Base-by-base conservation (phyloP, 2,329 filamentous ascomycete genomes). In the Periglandula ipomoeae region DNA sequence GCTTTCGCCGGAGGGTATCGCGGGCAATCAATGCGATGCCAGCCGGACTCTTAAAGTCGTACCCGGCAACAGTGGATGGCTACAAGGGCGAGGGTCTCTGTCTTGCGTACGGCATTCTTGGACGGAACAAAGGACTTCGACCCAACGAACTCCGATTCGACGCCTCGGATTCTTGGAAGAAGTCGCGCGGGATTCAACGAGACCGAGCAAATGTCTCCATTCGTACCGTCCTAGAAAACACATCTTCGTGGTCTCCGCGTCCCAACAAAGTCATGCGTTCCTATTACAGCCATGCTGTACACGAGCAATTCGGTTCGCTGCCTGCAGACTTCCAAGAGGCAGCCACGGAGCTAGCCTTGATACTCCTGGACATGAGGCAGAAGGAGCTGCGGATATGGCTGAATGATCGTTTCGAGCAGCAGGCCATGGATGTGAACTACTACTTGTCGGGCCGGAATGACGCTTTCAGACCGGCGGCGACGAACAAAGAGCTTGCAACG, bases 61-160 rank as follows among this genome's bases (percentile, higher is more conserved):
- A 41, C 23, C 39, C 39, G 26, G 26, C 39, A 7, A 41, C 39
- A 26, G 26, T 23, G 19, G 39, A 41, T n/a, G 39, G 39, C 39
- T 41, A 41, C n/a, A 41, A 41, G 9, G 39, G 39, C 24, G 39
- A 41, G 39, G 39, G 39, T 9, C 39, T 41, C 39, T 41, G 39
- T 10, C 39, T 41, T 4, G 39, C 39, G 22, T 41, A 41, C 13
- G 39, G 39, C 8, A 41, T 41, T 11, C 39, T 41, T 5, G 39
- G 39, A 11, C n/a, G 39, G 13, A 41, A 41, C 39, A 41, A 41
- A 23, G 39, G 39, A 1, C 39, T 41, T 11, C 39, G 39, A 17
- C 39, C 39, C 2, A 24, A 41, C 23, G 11, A 41, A 26, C 39
- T 41, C 13, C 39, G 39, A 20, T 41, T 41, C 23, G 39, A 41